Conservation (phyloP, 2,329 filamentous ascomycete species). For the Clonostachys byssicola region DNA sequence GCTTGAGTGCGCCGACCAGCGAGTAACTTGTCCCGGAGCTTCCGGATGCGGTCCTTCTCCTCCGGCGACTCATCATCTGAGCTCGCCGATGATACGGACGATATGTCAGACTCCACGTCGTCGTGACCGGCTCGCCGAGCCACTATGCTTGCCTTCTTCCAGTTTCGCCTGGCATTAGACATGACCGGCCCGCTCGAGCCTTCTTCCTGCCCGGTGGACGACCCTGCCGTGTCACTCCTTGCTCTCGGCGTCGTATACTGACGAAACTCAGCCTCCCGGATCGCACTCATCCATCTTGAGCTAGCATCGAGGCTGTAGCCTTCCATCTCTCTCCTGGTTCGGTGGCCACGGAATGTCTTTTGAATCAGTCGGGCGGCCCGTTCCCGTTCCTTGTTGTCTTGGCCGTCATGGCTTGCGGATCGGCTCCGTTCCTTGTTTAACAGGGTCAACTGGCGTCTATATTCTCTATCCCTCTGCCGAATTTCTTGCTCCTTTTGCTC, state of each 20-base stretch:
- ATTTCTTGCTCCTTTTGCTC: conserved; percentile 37
- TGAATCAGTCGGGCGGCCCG: conserved; percentile 57
- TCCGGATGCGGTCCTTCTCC: conserved; percentile 28
- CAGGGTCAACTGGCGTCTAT: conserved; percentile 9
- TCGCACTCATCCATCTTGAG: conserved; percentile 67
- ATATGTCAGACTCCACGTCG: conserved; percentile 39
- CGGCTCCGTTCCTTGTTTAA: too few species aligned
- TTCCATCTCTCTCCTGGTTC: conserved; percentile 64
- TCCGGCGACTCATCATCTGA: conserved; percentile 25
- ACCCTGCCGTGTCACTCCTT: not conserved
- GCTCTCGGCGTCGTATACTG: conserved; percentile 27
- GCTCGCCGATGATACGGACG: conserved; percentile 29
- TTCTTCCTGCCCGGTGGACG: not conserved
- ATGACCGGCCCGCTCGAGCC: conserved; percentile 8
- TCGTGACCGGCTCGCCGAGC: conserved; percentile 70
- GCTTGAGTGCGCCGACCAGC: conserved; percentile 59
- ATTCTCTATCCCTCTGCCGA: conserved; percentile 31
- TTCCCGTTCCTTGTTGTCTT: conserved; percentile 5
- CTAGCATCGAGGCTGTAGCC: conserved; percentile 67
- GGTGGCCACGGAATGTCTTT: conserved; percentile 74
- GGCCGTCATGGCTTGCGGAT: conserved; percentile 7
- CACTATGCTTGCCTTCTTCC: conserved; percentile 70
- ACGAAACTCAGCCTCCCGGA: conserved; percentile 52
- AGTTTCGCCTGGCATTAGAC: conserved; percentile 57
- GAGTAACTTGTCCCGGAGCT: conserved; percentile 43